Conservation (phyloP, 2,329 filamentous ascomycete genomes). For the Epichloe hybrida region DNA sequence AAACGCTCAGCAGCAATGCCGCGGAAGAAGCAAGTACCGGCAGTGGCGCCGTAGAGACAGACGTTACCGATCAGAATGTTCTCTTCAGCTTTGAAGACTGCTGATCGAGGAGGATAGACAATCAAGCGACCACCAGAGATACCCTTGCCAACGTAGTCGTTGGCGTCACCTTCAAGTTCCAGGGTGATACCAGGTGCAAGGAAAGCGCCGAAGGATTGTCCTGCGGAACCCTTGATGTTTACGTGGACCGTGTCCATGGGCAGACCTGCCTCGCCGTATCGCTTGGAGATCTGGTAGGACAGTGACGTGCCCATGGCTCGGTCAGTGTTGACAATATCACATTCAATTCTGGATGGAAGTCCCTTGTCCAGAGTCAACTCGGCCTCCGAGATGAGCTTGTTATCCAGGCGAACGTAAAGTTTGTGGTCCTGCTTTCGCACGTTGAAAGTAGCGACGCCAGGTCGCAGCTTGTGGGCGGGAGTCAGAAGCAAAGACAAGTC, state of each 20-base stretch:
- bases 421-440: slow-evolving; percentile 95
- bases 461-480: slow-evolving; percentile 87
- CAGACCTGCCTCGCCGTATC: slow-evolving; percentile 77
- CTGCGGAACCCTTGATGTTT: slow-evolving; percentile 91
- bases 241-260: slow-evolving; percentile 90
- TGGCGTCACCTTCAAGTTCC: slow-evolving; percentile 88
- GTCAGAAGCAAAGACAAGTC: slow-evolving; percentile 87
- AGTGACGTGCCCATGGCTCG: slow-evolving; percentile 86
- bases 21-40: slow-evolving; percentile 88
- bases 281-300: slow-evolving; percentile 90
- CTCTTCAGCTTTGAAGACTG: slow-evolving; percentile 91
- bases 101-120: slow-evolving; percentile 79
- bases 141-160: slow-evolving; percentile 95
- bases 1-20: slow-evolving; percentile 94
- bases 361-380: slow-evolving; percentile 92
- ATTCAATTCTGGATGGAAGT: slow-evolving; percentile 83
- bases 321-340: slow-evolving; percentile 92
- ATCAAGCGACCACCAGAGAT: slow-evolving; percentile 86
- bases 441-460: slow-evolving; percentile 91
- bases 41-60: slow-evolving; percentile 87
- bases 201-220: slow-evolving; percentile 92
- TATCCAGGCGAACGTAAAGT: slow-evolving; percentile 84
- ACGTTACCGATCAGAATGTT: slow-evolving; percentile 90
- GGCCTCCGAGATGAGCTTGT: slow-evolving; percentile 92
- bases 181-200: slow-evolving; percentile 86